phyloP scores from a whole-genome alignment of 2,329 filamentous ascomycete species.

The Phaeosphaeriaceae sp. region DNA sequence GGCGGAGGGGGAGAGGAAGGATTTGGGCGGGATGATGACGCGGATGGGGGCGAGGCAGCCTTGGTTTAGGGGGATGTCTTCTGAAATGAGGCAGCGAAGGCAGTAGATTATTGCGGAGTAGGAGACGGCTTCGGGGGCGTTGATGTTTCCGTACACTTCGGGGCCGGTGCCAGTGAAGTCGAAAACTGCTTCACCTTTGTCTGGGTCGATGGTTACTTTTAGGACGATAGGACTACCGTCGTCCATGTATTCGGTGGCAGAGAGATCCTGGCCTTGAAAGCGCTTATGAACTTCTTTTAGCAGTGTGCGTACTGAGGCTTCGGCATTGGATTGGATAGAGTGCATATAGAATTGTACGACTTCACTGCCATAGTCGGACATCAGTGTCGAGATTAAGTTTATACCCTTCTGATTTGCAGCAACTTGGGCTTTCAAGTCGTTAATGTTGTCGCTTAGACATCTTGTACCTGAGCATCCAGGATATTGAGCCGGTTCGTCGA shows the following conservation, averaged over 20 bases:
- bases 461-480: slow-evolving; percentile 79
- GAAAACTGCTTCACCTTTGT: slow-evolving; percentile 77
- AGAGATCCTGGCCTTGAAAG: slow-evolving; percentile 73
- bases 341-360: slow-evolving; percentile 86
- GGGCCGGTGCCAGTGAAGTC: slow-evolving; percentile 80
- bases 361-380: slow-evolving; percentile 77
- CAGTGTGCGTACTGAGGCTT: slow-evolving; percentile 74
- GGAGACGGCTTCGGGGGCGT: slow-evolving; percentile 81
- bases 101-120: slow-evolving; percentile 88
- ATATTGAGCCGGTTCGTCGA: slow-evolving; percentile 74
- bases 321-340: slow-evolving; percentile 81
- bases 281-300: slow-evolving; percentile 73
- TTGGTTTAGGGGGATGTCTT: slow-evolving; percentile 86
- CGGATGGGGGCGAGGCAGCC: slow-evolving; percentile 80
- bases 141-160: slow-evolving; percentile 80
- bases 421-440: slow-evolving; percentile 85
- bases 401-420: slow-evolving; percentile 88
- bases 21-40: slow-evolving; percentile 74
- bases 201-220: slow-evolving; percentile 74
- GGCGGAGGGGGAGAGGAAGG: slow-evolving; percentile 76
- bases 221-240: slow-evolving; percentile 80
- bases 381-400: slow-evolving; percentile 74
- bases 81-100: slow-evolving; percentile 77
- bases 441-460: slow-evolving; percentile 81
- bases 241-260: slow-evolving; percentile 84